phyloP scores from a whole-genome alignment of 169 alveolate species.

The Plasmodium relictum region DNA sequence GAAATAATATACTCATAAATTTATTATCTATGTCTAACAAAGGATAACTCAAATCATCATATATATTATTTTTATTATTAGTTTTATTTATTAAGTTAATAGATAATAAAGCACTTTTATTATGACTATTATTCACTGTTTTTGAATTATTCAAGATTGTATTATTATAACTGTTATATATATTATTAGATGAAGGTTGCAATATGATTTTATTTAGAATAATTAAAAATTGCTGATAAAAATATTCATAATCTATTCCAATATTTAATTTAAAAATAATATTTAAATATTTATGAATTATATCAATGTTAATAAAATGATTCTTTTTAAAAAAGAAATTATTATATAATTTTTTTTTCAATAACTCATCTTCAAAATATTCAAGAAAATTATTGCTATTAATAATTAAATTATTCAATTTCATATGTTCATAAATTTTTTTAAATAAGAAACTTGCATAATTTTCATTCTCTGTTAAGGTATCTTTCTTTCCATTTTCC shows the following conservation, averaged over 20 bases:
- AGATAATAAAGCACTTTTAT: neutral
- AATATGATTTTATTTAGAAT: constrained; percentile 8
- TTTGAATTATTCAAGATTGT: neutral
- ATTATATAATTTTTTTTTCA: constrained; percentile 5
- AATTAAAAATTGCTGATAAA: constrained; percentile 7
- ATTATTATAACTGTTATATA: neutral
- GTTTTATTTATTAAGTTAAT: neutral
- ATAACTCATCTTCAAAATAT: constrained; percentile 11
- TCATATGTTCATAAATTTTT: constrained; percentile 43
- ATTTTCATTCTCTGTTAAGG: neutral
- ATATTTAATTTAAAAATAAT: constrained; percentile 3
- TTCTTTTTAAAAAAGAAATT: constrained; percentile 29
- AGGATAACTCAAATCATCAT: constrained; percentile 1
- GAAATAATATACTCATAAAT: constrained; percentile 39
- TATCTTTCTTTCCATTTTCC: neutral
- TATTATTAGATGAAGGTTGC: neutral
- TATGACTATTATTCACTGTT: neutral
- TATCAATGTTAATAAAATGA: constrained; percentile 18
- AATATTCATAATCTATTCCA: constrained; percentile 13
- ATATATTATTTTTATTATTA: neutral
- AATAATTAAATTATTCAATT: constrained; percentile 16
- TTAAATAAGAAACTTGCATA: neutral
- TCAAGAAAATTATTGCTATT: constrained; percentile 14
- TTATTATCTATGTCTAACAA: constrained; percentile 40
- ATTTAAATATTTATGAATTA: constrained; percentile 24